Evolutionary conservation across 2,329 filamentous ascomycete genomes (phyloP).

Genomic region (Fusarium ramigenum): DNA sequence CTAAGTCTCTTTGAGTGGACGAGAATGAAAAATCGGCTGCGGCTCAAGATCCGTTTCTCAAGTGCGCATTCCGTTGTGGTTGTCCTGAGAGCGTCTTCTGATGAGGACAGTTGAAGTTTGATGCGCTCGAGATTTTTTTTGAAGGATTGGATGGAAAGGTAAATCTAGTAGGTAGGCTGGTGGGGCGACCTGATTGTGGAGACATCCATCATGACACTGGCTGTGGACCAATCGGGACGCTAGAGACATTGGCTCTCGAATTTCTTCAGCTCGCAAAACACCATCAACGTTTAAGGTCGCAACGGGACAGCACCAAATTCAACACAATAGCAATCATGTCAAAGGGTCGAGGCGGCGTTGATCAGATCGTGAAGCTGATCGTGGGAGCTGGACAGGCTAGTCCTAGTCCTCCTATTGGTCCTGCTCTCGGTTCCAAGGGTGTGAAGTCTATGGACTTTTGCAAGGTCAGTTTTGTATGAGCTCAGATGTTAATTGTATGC

Average conservation of each 20-base stretch:
- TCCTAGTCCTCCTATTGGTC: slow-evolving; percentile 94
- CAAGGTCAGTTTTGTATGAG: slow-evolving; percentile 71
- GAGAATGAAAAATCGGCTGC: too few species aligned
- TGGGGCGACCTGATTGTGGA: slow-evolving; percentile 32
- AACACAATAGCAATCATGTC: slow-evolving; percentile 57
- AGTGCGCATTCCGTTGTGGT: background rate
- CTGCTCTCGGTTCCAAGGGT: slow-evolving; percentile 94
- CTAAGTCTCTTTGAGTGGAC: background rate
- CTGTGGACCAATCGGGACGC: slow-evolving; percentile 36
- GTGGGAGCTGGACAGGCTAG: slow-evolving; percentile 95
- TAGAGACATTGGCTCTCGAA: slow-evolving; percentile 29
- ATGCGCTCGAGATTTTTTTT: slow-evolving; percentile 24
- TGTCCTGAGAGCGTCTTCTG: background rate
- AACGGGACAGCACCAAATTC: slow-evolving; percentile 14
- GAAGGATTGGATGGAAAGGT: background rate
- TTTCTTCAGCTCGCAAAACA: slow-evolving; percentile 42
- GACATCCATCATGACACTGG: slow-evolving; percentile 5
- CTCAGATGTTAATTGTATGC: slow-evolving; percentile 9
- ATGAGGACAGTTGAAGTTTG: background rate
- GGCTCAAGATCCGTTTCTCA: background rate
- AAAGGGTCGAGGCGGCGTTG: slow-evolving; percentile 57
- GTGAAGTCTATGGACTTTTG: slow-evolving; percentile 99
- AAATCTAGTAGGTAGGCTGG: background rate
- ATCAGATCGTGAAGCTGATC: slow-evolving; percentile 95
- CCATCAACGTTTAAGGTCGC: background rate